Evolutionary conservation across 495 filamentous ascomycete species (phyloP), one percentile per base, ranked within the genome.

Genomic region (Penicillium tannophilum): DNA sequence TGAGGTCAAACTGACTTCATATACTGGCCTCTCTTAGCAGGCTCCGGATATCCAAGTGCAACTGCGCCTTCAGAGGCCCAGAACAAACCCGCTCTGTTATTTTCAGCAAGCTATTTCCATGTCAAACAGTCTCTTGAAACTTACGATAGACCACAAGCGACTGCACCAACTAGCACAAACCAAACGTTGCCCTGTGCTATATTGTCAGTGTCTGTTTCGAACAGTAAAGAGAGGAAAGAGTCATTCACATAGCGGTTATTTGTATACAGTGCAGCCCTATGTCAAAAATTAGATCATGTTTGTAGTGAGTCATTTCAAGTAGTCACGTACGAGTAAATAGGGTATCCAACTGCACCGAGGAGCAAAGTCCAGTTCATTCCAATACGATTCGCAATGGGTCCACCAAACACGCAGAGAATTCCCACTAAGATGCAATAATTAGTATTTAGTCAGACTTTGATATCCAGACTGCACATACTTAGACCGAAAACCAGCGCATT

Each of bases 1-100:
- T 35, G 9, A 4, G 33, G 28, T 28, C 12, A 5, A 39, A 63
- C 66, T 57, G 19, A 72, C 68, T 74, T 72, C 64, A 87, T 77
- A 42, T 80, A 82, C 51, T 74, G 74, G 14, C 82, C 84, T 57
- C 80, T 67, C 54, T 88, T 87, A 45, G 76, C 73, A 5, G 80
- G 78, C 62, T 88, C 86, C 0, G 85, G 84, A 61, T 88, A 88
- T 0, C 81, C 77, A 31, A 88, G 76, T 16, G 84, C 85, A 33
- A 88, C 84, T 8, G 86, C 85, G 19, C 82, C 84, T 66, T 88
- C 86, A 16, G 83, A 79, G 44, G 79, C 79, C 86, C 86, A 88
- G 68, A 88, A 88, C 0, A 87, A 74, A 36, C 86, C 84, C 2
- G 86, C 86, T 0, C 69, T 72, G 4, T 31, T 5, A 53, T 33